Percentiles rank a stretch among this genome's conserved stretches.
These are phyloP conservation scores for Chalaropsis thielavioides DNA, from an alignment of 2,329 filamentous ascomycete genomes.

Conservation along the genomic window DNA sequence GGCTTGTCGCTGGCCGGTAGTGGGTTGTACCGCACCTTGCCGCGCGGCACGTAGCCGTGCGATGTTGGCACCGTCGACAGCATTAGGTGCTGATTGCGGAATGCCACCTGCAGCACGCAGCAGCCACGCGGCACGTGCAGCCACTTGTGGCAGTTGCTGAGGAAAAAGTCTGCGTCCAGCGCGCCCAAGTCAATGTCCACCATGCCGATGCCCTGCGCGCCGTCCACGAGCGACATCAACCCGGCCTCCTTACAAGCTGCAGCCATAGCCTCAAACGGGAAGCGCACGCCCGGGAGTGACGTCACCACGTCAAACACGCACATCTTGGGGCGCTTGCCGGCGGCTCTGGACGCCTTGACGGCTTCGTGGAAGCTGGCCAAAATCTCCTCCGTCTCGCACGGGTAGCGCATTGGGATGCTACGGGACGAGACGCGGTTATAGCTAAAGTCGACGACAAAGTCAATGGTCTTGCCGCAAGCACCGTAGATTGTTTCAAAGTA, in stretches of 20 bases:
- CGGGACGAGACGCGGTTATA: constrained; percentile 30
- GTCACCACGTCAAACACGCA: constrained; percentile 59
- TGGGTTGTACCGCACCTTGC: constrained; percentile 18
- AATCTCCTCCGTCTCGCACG: constrained; percentile 54
- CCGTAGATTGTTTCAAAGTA: constrained; percentile 70
- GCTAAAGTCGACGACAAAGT: constrained; percentile 55
- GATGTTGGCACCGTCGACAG: constrained; percentile 64
- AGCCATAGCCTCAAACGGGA: constrained; percentile 61
- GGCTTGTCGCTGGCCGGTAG: constrained; percentile 35
- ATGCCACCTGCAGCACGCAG: constrained; percentile 66
- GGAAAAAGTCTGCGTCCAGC: constrained; percentile 71
- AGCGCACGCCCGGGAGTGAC: constrained; percentile 60
- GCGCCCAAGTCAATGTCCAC: constrained; percentile 51
- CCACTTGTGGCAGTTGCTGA: constrained; percentile 87
- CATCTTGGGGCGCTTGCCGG: constrained; percentile 49
- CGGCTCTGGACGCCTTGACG: constrained; percentile 36
- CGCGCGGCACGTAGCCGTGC: constrained; percentile 52
- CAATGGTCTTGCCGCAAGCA: constrained; percentile 58
- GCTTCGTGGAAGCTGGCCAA: constrained; percentile 44
- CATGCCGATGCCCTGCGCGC: constrained; percentile 72
- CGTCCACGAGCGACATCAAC: constrained; percentile 65
- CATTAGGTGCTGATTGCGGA: constrained; percentile 61
- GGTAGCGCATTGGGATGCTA: constrained; percentile 51
- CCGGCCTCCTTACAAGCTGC: constrained; percentile 49
- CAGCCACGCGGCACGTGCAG: constrained; percentile 66